Evolutionary conservation across 106 monocot genomes (phyloP).

Genomic region (Dactylorhiza incarnata): DNA sequence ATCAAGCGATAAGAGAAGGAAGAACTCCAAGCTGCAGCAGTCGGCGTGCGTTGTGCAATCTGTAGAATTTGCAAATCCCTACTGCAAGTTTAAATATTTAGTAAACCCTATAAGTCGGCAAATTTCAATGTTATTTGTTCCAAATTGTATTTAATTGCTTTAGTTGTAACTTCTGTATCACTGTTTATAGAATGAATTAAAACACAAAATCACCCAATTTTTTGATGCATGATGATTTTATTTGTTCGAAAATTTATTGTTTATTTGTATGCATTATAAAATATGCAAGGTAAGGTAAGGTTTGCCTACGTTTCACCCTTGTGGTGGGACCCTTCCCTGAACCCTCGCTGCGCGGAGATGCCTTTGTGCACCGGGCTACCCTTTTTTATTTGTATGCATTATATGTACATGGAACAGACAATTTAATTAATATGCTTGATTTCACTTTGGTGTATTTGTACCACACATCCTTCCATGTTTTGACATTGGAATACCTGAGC

Average conservation of each 20-base stretch:
- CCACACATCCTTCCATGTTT: background rate
- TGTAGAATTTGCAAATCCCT: too few species aligned
- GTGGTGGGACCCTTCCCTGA: too few species aligned
- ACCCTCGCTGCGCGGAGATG: too few species aligned
- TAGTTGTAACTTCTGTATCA: background rate
- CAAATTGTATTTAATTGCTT: background rate
- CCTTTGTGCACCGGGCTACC: too few species aligned
- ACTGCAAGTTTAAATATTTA: too few species aligned
- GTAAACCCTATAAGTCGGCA: background rate
- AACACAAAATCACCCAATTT: background rate
- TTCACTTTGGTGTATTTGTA: background rate
- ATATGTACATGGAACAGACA: background rate
- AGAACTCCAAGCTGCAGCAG: too few species aligned
- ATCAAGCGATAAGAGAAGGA: too few species aligned
- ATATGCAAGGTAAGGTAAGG: too few species aligned
- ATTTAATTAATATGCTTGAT: background rate
- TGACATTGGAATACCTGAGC: background rate
- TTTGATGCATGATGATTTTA: background rate
- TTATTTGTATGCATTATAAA: background rate
- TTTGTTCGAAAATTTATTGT: background rate
- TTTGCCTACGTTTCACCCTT: too few species aligned
- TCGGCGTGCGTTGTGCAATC: too few species aligned
- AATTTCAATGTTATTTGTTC: background rate
- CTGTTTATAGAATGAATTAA: background rate
- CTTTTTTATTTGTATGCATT: background rate